These are phyloP conservation scores for Phytopythium ostracodes DNA, from an alignment of 352 stramenopile species.

Conservation along the genomic window DNA sequence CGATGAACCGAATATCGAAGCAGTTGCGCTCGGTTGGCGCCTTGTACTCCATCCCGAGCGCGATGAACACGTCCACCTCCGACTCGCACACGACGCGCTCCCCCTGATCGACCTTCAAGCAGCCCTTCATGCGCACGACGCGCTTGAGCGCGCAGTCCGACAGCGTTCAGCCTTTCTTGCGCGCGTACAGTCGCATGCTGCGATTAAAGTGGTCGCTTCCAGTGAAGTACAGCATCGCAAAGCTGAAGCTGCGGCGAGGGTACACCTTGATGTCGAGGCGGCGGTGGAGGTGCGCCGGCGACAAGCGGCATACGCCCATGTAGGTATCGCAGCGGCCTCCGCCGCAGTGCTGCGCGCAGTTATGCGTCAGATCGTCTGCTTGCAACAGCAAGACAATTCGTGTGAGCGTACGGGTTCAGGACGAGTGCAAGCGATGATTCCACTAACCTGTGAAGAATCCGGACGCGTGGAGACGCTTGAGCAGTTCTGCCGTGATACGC, in stretches of 20 bases:
- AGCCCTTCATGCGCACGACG: conserved; percentile 44
- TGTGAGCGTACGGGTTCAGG: not conserved
- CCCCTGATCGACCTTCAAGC: conserved; percentile 52
- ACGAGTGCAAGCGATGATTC: not conserved
- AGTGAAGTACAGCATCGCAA: conserved; percentile 89
- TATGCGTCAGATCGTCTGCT: conserved; percentile 64
- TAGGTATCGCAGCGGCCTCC: conserved; percentile 67
- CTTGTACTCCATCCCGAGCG: conserved; percentile 82
- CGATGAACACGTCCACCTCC: conserved; percentile 85
- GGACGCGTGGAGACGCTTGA: conserved; percentile 49
- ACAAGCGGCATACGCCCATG: conserved; percentile 82
- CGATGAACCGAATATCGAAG: conserved; percentile 78
- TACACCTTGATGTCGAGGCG: conserved; percentile 88
- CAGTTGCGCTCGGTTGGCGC: conserved; percentile 71
- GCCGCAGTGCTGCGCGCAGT: conserved; percentile 44
- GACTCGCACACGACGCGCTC: conserved; percentile 73
- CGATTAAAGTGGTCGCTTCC: conserved; percentile 90
- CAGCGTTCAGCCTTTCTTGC: conserved; percentile 74
- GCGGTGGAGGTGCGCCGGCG: conserved; percentile 33
- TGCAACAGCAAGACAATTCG: not conserved
- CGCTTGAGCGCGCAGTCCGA: conserved; percentile 67
- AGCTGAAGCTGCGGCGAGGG: conserved; percentile 69
- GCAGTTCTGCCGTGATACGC: conserved; percentile 24
- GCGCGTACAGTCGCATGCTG: conserved; percentile 78
- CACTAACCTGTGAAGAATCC: conserved; percentile 61